phyloP scores from a whole-genome alignment of 306 rosid species.

The Vicia faba region DNA sequence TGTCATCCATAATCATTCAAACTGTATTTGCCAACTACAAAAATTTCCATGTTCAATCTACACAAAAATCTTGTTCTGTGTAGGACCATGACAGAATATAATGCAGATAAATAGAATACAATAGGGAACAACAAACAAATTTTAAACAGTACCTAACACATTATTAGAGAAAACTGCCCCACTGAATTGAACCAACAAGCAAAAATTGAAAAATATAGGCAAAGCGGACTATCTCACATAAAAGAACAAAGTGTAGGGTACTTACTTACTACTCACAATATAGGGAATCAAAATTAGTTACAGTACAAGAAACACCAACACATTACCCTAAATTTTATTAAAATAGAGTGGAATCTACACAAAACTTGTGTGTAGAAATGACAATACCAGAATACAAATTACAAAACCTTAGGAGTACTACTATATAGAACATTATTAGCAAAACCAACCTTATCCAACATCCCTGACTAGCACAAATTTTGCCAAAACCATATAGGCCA shows the following conservation, averaged over 20 bases:
- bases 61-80: conserved; percentile 4
- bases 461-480: conserved; percentile 37
- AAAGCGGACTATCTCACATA: background rate
- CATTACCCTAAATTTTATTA: conserved; percentile 1
- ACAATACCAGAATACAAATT: conserved; percentile 29
- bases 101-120: background rate
- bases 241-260: conserved; percentile 15
- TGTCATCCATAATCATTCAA: background rate
- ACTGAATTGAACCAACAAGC: conserved; percentile 14
- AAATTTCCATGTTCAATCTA: background rate
- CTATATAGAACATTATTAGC: conserved; percentile 30
- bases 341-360: conserved; percentile 30
- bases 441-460: conserved; percentile 53
- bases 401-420: conserved; percentile 33
- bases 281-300: background rate
- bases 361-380: conserved; percentile 34
- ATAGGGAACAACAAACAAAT: conserved; percentile 15
- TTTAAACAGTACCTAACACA: background rate
- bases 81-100: conserved; percentile 11
- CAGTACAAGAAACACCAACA: conserved; percentile 27
- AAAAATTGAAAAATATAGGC: background rate
- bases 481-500: conserved; percentile 35
- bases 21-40: conserved; percentile 1
- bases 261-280: too few relatives aligned
- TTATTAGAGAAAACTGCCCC: background rate